Conservation (phyloP, 176 grass and related monocot genomes). For the Guadua angustifolia region DNA sequence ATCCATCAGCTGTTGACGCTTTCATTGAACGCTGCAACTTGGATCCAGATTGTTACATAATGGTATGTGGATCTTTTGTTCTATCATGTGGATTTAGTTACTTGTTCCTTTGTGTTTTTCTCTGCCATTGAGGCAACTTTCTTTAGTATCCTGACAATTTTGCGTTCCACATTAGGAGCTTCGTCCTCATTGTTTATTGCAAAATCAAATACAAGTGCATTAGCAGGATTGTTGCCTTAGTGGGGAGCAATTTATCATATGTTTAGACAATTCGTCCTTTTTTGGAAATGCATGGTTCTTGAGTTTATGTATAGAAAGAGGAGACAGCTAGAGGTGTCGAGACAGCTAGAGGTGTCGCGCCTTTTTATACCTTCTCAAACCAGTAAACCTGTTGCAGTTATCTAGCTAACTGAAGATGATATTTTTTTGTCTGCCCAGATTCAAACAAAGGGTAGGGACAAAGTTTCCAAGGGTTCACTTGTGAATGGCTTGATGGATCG, state of each 20-base stretch:
- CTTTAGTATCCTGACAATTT: slow-evolving; percentile 8
- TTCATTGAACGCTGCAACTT: slow-evolving; percentile 90
- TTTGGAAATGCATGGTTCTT: slow-evolving; percentile 14
- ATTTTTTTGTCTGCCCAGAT: slow-evolving; percentile 35
- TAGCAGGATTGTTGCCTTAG: slow-evolving; percentile 17
- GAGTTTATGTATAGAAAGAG: background rate
- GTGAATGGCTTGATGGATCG: slow-evolving; percentile 44
- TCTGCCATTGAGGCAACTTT: background rate
- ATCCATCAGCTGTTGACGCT: slow-evolving; percentile 68
- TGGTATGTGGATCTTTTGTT: slow-evolving; percentile 58
- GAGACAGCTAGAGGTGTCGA: background rate
- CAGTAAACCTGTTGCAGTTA: slow-evolving; percentile 5
- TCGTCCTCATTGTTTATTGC: slow-evolving; percentile 15
- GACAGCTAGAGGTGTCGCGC: background rate
- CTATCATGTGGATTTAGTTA: slow-evolving; percentile 17
- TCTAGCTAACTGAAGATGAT: slow-evolving; percentile 23
- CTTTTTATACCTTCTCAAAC: slow-evolving; percentile 25
- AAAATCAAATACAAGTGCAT: slow-evolving; percentile 28
- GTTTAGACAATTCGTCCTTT: background rate
- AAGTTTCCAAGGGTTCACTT: slow-evolving; percentile 51
- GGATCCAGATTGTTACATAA: slow-evolving; percentile 83
- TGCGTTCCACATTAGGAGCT: background rate
- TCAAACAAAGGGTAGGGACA: slow-evolving; percentile 25
- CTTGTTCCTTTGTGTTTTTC: slow-evolving; percentile 16
- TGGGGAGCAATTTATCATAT: slow-evolving; percentile 9